phyloP scores from a whole-genome alignment of 179 eudicot genomes.

The Nepenthes alata region DNA sequence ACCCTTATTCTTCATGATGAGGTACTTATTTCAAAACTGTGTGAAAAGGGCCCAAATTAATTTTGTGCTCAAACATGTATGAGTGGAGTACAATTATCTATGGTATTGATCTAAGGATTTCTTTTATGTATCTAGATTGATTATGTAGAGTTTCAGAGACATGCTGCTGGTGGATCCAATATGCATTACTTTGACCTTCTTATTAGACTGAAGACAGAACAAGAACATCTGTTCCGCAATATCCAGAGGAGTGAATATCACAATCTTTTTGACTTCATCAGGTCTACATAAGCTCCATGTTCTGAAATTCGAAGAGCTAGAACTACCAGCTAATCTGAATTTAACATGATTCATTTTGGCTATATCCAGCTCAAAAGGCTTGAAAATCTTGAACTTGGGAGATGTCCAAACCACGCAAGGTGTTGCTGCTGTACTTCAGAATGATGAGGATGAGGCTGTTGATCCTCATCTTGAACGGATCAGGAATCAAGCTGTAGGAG shows the following conservation, averaged over 20 bases:
- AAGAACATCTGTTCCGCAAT: conserved; percentile 91
- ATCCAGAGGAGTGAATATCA: conserved; percentile 93
- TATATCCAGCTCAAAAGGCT: conserved; percentile 54
- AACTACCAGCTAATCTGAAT: not conserved
- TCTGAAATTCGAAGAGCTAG: not conserved
- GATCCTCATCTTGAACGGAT: conserved; percentile 95
- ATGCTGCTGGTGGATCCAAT: conserved; percentile 90
- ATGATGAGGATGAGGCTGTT: conserved; percentile 69
- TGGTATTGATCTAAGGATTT: not conserved
- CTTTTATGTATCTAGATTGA: conserved; percentile 46
- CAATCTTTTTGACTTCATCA: conserved; percentile 64
- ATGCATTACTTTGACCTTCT: conserved; percentile 98
- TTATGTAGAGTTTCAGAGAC: conserved; percentile 91
- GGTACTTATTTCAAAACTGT: conserved; percentile 22
- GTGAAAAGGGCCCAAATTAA: not conserved
- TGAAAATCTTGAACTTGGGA: conserved; percentile 70
- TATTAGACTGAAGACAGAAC: conserved; percentile 72
- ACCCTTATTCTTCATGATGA: conserved; percentile 95
- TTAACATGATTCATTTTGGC: conserved; percentile 8
- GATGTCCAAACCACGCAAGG: conserved; percentile 35
- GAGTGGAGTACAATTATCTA: not conserved
- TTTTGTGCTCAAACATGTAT: too few species aligned
- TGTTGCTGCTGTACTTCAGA: conserved; percentile 50
- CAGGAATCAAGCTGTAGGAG: conserved; percentile 58
- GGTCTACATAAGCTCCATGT: conserved; percentile 24